A percentile compares a stretch with the other conserved stretches of the same genome.
Conservation (phyloP, 345 rosid genomes). For the Euphorbia lathyris region DNA sequence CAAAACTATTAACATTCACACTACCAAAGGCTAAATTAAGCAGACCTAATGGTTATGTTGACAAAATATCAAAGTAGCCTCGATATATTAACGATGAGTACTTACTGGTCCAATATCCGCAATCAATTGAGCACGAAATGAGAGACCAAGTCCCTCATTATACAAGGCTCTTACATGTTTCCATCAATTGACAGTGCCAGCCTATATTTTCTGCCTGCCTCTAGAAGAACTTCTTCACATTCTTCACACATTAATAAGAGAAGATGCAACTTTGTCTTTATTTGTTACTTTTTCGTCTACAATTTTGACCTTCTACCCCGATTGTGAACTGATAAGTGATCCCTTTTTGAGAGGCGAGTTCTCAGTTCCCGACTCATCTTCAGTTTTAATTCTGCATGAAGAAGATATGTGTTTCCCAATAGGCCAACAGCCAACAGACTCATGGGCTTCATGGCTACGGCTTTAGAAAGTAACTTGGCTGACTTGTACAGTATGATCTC, state of each 20-base stretch:
- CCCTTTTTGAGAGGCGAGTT: conserved; percentile 38
- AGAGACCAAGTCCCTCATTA: conserved; percentile 75
- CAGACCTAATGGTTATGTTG: neutral
- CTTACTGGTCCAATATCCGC: conserved; percentile 76
- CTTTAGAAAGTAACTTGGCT: conserved; percentile 48
- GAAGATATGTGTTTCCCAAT: conserved; percentile 65
- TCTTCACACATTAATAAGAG: too few species aligned
- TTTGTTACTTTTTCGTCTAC: too few species aligned
- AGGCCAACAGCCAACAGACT: conserved; percentile 69
- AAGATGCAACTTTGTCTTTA: too few species aligned
- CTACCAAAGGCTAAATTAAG: neutral
- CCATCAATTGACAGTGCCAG: conserved; percentile 61
- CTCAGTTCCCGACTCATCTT: conserved; percentile 58
- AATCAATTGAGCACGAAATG: conserved; percentile 67
- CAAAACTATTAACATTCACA: conserved; percentile 2
- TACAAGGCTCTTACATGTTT: conserved; percentile 55
- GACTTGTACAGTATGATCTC: conserved; percentile 44
- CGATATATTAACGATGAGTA: neutral
- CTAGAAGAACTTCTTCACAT: too few species aligned
- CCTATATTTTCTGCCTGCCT: too few species aligned
- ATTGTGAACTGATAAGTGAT: conserved; percentile 26
- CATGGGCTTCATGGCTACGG: conserved; percentile 57
- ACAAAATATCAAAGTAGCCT: too few species aligned
- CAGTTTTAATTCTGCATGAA: conserved; percentile 66
- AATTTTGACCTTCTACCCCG: conserved; percentile 36